Percentiles rank a stretch among this genome's conserved stretches.
Evolutionary conservation across 2,329 filamentous ascomycete genomes (phyloP).

Genomic region (Nemania serpens): DNA sequence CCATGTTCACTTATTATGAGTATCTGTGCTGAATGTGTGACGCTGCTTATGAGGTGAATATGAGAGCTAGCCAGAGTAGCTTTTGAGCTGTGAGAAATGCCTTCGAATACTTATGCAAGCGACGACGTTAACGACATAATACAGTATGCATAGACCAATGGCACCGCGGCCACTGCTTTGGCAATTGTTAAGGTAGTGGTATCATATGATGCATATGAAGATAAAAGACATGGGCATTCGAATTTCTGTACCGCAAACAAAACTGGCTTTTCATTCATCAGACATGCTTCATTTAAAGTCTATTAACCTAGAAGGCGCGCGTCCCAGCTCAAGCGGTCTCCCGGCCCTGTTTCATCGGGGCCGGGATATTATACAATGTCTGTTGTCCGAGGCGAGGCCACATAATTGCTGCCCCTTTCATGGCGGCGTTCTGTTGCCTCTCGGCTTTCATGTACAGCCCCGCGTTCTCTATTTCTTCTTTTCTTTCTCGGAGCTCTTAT

Average conservation of each 20-base stretch:
- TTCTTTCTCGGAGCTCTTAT: constrained; percentile 50
- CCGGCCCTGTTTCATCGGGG: constrained; percentile 10
- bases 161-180: not conserved
- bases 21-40: not conserved
- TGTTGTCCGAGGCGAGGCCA: constrained; percentile 4
- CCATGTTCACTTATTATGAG: not conserved
- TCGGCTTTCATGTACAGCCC: constrained; percentile 10
- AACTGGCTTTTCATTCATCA: constrained; percentile 10
- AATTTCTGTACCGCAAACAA: not conserved
- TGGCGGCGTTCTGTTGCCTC: constrained; percentile 15
- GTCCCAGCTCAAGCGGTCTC: constrained; percentile 20
- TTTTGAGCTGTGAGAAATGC: not conserved
- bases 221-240: not conserved
- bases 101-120: not conserved
- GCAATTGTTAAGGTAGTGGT: not conserved
- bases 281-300: constrained; percentile 20
- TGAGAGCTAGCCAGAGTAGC: not conserved
- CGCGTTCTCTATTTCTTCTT: constrained; percentile 51
- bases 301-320: constrained; percentile 20
- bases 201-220: not conserved
- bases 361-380: constrained; percentile 35
- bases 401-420: constrained; percentile 1
- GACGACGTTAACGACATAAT: not conserved
- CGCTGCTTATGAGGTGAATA: not conserved
- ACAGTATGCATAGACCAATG: not conserved